phyloP scores from a whole-genome alignment of 1,284 basidiomycete species.

The Cutaneotrichosporon sp. region DNA sequence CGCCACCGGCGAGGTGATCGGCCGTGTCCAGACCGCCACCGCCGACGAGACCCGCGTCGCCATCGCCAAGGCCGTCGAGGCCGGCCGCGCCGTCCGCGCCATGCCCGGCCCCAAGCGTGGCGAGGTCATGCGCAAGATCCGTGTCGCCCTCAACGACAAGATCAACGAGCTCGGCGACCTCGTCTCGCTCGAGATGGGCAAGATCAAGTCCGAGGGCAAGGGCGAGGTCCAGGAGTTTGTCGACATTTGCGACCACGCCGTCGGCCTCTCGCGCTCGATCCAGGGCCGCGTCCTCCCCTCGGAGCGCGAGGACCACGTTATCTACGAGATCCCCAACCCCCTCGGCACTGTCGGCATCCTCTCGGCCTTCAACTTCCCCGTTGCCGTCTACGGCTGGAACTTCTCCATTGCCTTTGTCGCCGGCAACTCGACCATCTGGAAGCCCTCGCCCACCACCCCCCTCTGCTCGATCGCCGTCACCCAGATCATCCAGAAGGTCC shows the following conservation, averaged over 20 bases:
- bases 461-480: slow-evolving; percentile 77
- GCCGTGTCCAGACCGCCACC: slow-evolving; percentile 37
- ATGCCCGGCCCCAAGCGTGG: slow-evolving; percentile 85
- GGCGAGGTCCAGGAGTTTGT: slow-evolving; percentile 83
- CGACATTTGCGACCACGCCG: slow-evolving; percentile 75
- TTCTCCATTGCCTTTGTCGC: slow-evolving; percentile 83
- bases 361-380: slow-evolving; percentile 91
- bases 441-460: slow-evolving; percentile 86
- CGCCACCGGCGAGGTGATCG: slow-evolving; percentile 48
- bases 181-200: slow-evolving; percentile 76
- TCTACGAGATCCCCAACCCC: slow-evolving; percentile 86
- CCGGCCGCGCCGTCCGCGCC: slow-evolving; percentile 68
- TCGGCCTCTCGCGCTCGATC: slow-evolving; percentile 89
- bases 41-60: slow-evolving; percentile 35
- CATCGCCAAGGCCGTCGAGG: slow-evolving; percentile 50
- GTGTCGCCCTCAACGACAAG: slow-evolving; percentile 77
- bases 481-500: slow-evolving; percentile 74
- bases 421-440: slow-evolving; percentile 91
- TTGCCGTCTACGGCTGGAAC: slow-evolving; percentile 81
- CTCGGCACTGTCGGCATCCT: slow-evolving; percentile 89
- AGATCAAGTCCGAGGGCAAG: slow-evolving; percentile 86
- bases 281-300: slow-evolving; percentile 80
- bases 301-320: slow-evolving; percentile 85
- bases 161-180: slow-evolving; percentile 78
- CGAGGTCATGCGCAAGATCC: slow-evolving; percentile 82